Evolutionary conservation across 108 stramenopile species (phyloP).

Genomic region (Skeletonema marinoi): DNA sequence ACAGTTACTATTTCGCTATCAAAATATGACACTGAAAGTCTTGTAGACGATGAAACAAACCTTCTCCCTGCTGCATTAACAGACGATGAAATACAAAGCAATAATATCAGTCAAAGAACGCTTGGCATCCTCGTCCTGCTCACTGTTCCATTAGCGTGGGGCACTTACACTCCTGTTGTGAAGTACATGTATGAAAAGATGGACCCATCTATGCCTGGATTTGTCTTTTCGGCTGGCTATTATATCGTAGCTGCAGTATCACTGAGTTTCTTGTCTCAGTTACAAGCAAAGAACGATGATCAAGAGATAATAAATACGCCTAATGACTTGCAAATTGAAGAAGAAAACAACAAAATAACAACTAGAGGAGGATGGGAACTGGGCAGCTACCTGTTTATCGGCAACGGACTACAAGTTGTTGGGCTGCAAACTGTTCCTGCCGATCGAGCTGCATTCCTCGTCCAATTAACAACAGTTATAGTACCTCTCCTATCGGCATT

Average conservation of each 20-base stretch:
- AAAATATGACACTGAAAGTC: neutral
- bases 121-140: slow-evolving; percentile 68
- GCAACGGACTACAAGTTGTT: slow-evolving; percentile 78
- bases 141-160: slow-evolving; percentile 85
- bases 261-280: slow-evolving; percentile 25
- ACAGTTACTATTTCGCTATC: neutral
- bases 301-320: neutral
- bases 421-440: slow-evolving; percentile 80
- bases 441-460: slow-evolving; percentile 81
- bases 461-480: slow-evolving; percentile 86
- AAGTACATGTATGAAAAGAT: slow-evolving; percentile 73
- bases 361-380: slow-evolving; percentile 70
- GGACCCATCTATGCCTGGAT: slow-evolving; percentile 72
- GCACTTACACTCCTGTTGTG: slow-evolving; percentile 85
- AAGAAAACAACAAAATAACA: slow-evolving; percentile 1
- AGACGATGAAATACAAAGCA: neutral
- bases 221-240: slow-evolving; percentile 78
- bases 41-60: neutral
- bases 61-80: neutral
- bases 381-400: slow-evolving; percentile 80
- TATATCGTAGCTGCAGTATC: slow-evolving; percentile 69
- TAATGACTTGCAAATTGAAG: neutral
- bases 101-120: slow-evolving; percentile 21
- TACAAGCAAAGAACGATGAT: neutral
- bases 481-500: slow-evolving; percentile 65